phyloP scores from a whole-genome alignment of 1,139 yeast genomes.

The Yamadazyma pseudoaaseri region DNA sequence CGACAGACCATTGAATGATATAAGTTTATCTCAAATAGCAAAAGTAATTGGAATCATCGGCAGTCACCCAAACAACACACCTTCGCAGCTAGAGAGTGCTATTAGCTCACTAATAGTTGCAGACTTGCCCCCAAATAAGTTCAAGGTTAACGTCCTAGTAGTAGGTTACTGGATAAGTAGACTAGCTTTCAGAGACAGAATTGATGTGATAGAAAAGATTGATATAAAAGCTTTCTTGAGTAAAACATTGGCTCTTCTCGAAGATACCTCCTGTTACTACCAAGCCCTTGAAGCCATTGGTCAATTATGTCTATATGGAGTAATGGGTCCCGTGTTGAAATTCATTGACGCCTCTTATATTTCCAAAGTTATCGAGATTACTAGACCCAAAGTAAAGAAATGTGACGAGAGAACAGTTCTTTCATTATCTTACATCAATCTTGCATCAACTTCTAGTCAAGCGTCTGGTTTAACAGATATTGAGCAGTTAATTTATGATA shows the following conservation, averaged over 20 bases:
- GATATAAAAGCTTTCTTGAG: constrained; percentile 16
- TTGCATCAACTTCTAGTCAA: constrained; percentile 25
- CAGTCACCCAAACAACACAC: constrained; percentile 36
- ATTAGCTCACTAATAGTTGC: constrained; percentile 11
- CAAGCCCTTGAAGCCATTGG: constrained; percentile 47
- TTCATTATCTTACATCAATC: constrained; percentile 54
- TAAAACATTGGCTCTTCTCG: constrained; percentile 17
- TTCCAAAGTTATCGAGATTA: constrained; percentile 23
- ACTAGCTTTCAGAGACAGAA: constrained; percentile 39
- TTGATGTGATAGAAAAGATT: constrained; percentile 17
- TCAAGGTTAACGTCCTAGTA: constrained; percentile 31
- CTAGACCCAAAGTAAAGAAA: constrained; percentile 49
- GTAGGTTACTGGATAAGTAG: constrained; percentile 55
- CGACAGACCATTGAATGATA: constrained; percentile 27
- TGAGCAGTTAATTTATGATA: constrained; percentile 51
- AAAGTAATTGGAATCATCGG: constrained; percentile 56
- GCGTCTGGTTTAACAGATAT: constrained; percentile 21
- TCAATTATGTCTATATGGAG: constrained; percentile 63
- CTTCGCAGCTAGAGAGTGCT: constrained; percentile 11
- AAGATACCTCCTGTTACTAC: constrained; percentile 21
- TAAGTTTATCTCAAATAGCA: constrained; percentile 40
- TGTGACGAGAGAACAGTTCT: constrained; percentile 61
- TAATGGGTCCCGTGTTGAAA: constrained; percentile 35
- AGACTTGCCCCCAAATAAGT: constrained; percentile 15
- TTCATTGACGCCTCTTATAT: constrained; percentile 15